Conservation (phyloP, 441 rosid species). For the Melastoma candidum region DNA sequence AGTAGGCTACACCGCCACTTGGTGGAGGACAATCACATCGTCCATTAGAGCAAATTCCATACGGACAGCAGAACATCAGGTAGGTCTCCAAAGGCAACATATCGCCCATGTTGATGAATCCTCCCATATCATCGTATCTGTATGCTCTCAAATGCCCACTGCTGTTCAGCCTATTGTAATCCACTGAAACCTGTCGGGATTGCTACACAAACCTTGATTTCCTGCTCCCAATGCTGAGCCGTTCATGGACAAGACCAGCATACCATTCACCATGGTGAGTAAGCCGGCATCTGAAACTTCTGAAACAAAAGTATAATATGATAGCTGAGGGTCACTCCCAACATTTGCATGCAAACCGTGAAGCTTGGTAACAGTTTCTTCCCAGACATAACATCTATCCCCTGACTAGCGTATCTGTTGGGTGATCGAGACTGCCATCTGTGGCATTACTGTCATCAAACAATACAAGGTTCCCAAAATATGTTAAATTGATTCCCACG, state of each 20-base stretch:
- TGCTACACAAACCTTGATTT: too few species aligned
- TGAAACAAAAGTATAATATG: not conserved
- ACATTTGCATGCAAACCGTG: not conserved
- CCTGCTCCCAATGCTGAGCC: not conserved
- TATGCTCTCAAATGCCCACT: conserved; percentile 16
- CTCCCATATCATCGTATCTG: not conserved
- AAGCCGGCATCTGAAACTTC: too few species aligned
- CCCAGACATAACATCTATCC: not conserved
- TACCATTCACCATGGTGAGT: not conserved
- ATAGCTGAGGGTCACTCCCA: conserved; percentile 7
- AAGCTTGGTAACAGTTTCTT: conserved; percentile 9
- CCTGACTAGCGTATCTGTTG: conserved; percentile 16
- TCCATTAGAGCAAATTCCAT: conserved; percentile 15
- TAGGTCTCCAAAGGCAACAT: conserved; percentile 6
- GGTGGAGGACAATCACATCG: conserved; percentile 12
- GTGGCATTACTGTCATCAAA: too few species aligned
- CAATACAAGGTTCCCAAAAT: too few species aligned
- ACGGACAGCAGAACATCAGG: conserved; percentile 13
- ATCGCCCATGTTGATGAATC: not conserved
- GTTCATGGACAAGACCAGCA: not conserved
- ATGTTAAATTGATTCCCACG: too few species aligned
- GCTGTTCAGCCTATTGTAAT: conserved; percentile 10
- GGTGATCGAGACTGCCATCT: conserved; percentile 14
- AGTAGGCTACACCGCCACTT: not conserved
- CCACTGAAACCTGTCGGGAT: not conserved